Evolutionary conservation across 768 basidiomycete genomes (phyloP), one percentile per base, ranked within the genome.

Genomic region (Tubosaeta sp.): DNA sequence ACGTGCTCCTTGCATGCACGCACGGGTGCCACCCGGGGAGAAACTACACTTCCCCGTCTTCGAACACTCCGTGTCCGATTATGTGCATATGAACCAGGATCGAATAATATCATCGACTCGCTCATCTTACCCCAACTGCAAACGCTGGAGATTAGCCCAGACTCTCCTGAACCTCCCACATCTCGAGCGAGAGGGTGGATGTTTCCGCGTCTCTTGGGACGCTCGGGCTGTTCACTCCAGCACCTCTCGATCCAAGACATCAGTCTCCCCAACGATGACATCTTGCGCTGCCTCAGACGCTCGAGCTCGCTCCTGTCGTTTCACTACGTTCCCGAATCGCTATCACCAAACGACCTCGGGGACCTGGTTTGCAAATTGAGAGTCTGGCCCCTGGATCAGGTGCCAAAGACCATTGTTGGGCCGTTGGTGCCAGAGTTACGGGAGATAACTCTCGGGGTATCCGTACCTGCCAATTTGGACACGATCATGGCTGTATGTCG

Each of bases 121-220:
- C 54, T 65, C 4, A n/a, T 57, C 27, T 46, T 63, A 8, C 64
- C 64, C 1, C 54, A 48, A 17, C 57, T 60, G 13, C 44, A 54
- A 32, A 58, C 52, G 9, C 60, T 65, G 4, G 58, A 56, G 27
- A 58, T 65, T 13, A 56, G 61, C 6, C 47, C 58, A 25, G 48
- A 43, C 6, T 9, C 29, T 29, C 1, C 4, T 9, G 29, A 6
- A 29, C 4, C 6, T 29, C 29, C 29, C n/a, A n/a, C n/a, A n/a
- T n/a, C n/a, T n/a, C n/a, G n/a, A n/a, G n/a, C n/a, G n/a, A n/a
- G n/a, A n/a, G n/a, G n/a, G n/a, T n/a, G n/a, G n/a, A n/a, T n/a
- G 8, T 10, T 34, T 29, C 6, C 33, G 14, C 4, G 5, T 19
- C 63, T 62, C 19, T 46, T 65, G 51, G 7, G 19, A 7, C 56